Base-by-base conservation (phyloP, 352 stramenopile species). In the Globisporangium spinosum region DNA sequence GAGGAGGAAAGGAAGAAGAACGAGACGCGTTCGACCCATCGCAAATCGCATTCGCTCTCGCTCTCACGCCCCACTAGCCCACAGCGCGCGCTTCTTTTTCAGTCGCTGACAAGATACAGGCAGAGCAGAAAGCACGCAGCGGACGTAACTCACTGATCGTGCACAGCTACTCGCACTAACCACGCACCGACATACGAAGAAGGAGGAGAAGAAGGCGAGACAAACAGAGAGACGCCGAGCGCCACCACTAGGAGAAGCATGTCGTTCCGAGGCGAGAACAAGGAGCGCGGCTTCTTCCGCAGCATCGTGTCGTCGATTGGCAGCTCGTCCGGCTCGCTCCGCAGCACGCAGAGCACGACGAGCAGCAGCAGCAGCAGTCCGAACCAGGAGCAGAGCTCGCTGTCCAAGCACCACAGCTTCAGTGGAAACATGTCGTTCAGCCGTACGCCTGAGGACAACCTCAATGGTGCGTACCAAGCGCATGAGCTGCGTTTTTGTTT, bases 381-480 rank as follows among this genome's bases (percentile, higher is more conserved):
- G 58, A 69, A 65, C 45, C 64, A 70, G 56, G 59, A 68, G 57
- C 65, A 57, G 22, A 64, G 73, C 0, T 65, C 82, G 32, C 75
- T 83, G 27, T 68, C 69, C 54, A 88, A 88, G 62, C 78, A 91
- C 67, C 78, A 91, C 78, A 90, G 79, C 64, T 91, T 93, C 54
- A 93, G 78, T 63, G 83, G 81, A 45, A 79, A 89, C 66, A 62
- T 90, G 62, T 79, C 82, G 58, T 93, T 93, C 77, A 75, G 72
- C 34, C 68, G 85, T 45, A 71, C 77, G 54, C 73, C 74, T 6
- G 72, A 86, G 32, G 67, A 70, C 68, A 34, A 67, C 40, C 38
- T 53, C 10, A 85, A 70, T n/a, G 69, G 69, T 71, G 29, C 29
- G 29, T 32, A 32, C 29, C 29, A 60, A 84, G 63, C 13, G 69